Conservation (phyloP, 352 stramenopile genomes). For the Pythium sp. region DNA sequence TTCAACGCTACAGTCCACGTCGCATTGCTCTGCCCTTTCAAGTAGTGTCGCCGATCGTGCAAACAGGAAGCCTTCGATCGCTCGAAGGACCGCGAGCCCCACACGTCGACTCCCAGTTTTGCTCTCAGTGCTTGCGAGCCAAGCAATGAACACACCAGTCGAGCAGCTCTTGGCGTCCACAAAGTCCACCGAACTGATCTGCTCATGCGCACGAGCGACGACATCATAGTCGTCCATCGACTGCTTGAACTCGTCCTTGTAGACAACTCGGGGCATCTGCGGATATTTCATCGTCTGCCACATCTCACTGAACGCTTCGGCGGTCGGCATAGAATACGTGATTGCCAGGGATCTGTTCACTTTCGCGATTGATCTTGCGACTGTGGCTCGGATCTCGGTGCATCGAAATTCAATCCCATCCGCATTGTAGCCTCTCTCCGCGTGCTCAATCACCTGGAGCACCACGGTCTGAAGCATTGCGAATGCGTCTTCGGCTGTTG, state of each 20-base stretch:
- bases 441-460: not conserved
- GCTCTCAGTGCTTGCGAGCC: not conserved
- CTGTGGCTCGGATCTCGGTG: not conserved
- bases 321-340: slow-evolving; percentile 3
- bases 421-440: slow-evolving; percentile 13
- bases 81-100: slow-evolving; percentile 20
- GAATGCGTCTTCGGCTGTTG: slow-evolving; percentile 16
- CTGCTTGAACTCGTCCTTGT: slow-evolving; percentile 6
- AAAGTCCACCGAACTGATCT: not conserved
- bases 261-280: not conserved
- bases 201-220: not conserved
- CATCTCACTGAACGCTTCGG: not conserved
- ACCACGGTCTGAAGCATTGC: slow-evolving; percentile 18
- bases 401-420: not conserved
- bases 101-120: not conserved
- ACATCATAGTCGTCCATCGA: not conserved
- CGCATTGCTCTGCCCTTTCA: not conserved
- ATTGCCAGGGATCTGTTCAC: not conserved
- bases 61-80: slow-evolving; percentile 37
- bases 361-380: not conserved
- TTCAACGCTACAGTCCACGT: not conserved
- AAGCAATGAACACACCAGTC: slow-evolving; percentile 3
- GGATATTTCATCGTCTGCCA: not conserved
- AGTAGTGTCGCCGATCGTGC: not conserved
- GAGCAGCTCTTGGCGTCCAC: not conserved